Evolutionary conservation across 306 rosid genomes (phyloP), one percentile per base, ranked within the genome.

Genomic region (Hippophae tibetana): DNA sequence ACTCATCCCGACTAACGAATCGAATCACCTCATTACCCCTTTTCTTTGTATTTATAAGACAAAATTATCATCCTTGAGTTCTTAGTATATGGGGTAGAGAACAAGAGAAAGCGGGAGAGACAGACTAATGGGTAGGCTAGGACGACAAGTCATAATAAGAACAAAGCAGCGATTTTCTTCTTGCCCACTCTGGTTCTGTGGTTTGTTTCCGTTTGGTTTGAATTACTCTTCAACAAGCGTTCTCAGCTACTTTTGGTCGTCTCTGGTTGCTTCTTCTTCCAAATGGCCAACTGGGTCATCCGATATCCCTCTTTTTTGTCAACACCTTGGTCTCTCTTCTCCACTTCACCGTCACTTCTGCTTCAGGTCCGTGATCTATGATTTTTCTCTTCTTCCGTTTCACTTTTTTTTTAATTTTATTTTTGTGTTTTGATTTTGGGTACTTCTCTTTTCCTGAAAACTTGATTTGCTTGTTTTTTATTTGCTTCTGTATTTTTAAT

Each of bases 301-400:
- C 83, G 93, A 10, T 9, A 56, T 65, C 54, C 80, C 86, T 57
- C 86, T 87, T 66, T 81, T 87, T 45, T 18, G 89, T 87, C 57
- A 90, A 87, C 70, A 92, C 96, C 73, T 61, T 86, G 7, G 98
- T 90, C 42, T 90, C 98, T 27, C 98, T 90, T 62, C 79, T 90
- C 18, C 98, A 90, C 67, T 85, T 94, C 69, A 8, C 62, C 52
- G 14, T 86, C 60, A 87, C 92, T 58, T 85, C 95, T 14, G 52
- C 81, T 65, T 87, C 96, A 78, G 98, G 96, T 87, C 54, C 67
- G 57, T 41, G 45, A 10, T 62, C 57, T n/a, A 47, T 31, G 44
- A 63, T 38, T 5, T 62, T 9, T 1, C 5, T n/a, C 43, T 11
- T 26, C 18, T 6, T 43, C n/a, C 23, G 51, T 14, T 57, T 54